Base-by-base conservation (phyloP, 2,329 filamentous ascomycete genomes). In the Pestalotiopsis sp. region DNA sequence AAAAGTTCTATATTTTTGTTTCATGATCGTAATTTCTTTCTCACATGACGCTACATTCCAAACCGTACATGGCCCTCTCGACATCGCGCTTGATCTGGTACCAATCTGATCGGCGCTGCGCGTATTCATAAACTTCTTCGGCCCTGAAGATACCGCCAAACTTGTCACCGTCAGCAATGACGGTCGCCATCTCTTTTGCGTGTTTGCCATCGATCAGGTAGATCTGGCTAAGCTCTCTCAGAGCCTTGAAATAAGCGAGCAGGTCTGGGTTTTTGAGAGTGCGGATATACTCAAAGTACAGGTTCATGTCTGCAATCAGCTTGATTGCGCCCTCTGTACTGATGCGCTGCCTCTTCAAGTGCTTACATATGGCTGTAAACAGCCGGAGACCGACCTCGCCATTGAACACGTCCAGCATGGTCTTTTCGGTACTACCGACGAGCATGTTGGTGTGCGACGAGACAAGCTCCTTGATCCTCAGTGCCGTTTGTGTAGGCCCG, bases 111-210 rank as follows among this genome's bases (percentile, higher is more conserved):
- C 96, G 86, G 73, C 96, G 85, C 81, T 98, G 94, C 1, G 95
- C 96, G 83, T 97, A 99, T 83, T 98, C 95, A 76, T 97, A 97
- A 3, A 98, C 96, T 83, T 99, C 96, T 80, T 99, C 96, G 0
- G 95, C 93, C 23, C 95, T 88, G 77, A 98, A 98, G 63, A 99
- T 93, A 13, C 96, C 96, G 31, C 93, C 88, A 78, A 98, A 99
- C 2, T 95, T 88, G 77, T 95, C 93, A 1, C 89, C 90, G 77
- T 99, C 96, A 0, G 96, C 95, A 77, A 99, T 98, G 68, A 99
- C 93, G 2, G 92, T 92, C 5, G 96, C 96, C 85, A 99, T 92
- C 79, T 98, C 96, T 79, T 97, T 97, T 14, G 96, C 93, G 77
- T 98, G 92, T 31, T 87, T 86, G 3, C 92, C 87, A 71, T 95